Conservation (phyloP, 768 basidiomycete genomes). For the Suillus variegatus region DNA sequence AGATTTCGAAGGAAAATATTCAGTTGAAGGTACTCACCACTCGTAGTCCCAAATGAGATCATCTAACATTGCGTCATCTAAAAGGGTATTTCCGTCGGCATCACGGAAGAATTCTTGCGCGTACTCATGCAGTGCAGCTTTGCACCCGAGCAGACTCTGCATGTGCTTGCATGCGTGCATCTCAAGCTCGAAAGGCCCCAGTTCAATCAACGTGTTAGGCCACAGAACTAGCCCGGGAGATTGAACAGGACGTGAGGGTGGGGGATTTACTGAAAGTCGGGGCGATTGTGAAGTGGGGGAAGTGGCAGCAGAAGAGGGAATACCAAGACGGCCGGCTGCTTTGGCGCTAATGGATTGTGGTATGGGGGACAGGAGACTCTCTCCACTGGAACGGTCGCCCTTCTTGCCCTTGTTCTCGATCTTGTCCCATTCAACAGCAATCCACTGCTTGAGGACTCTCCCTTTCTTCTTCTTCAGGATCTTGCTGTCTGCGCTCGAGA, state of each 20-base stretch:
- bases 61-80: slow-evolving; percentile 25
- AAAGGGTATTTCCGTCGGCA: slow-evolving; percentile 20
- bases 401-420: slow-evolving; percentile 28
- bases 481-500: slow-evolving; percentile 28
- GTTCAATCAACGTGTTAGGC: slow-evolving; percentile 60
- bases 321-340: slow-evolving; percentile 41
- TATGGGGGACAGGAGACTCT: slow-evolving; percentile 24
- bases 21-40: slow-evolving; percentile 23
- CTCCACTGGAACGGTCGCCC: slow-evolving; percentile 29
- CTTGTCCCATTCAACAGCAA: slow-evolving; percentile 38
- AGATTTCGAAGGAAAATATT: slow-evolving; percentile 10
- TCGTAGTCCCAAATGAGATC: slow-evolving; percentile 39
- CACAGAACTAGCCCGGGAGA: slow-evolving; percentile 64
- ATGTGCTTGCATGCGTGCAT: slow-evolving; percentile 75
- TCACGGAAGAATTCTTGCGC: slow-evolving; percentile 36
- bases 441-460: slow-evolving; percentile 37
- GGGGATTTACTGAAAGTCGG: slow-evolving; percentile 6
- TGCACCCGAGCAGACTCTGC: slow-evolving; percentile 63
- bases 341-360: slow-evolving; percentile 35
- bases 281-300: slow-evolving; percentile 6
- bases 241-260: slow-evolving; percentile 39
- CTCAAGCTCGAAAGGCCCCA: slow-evolving; percentile 62
- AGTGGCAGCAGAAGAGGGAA: slow-evolving; percentile 19
- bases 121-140: slow-evolving; percentile 55
- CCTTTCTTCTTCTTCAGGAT: slow-evolving; percentile 28